A percentile compares a stretch with the other conserved stretches of the same genome.
phyloP scores from a whole-genome alignment of 306 rosid species.

The Prunus armeniaca region DNA sequence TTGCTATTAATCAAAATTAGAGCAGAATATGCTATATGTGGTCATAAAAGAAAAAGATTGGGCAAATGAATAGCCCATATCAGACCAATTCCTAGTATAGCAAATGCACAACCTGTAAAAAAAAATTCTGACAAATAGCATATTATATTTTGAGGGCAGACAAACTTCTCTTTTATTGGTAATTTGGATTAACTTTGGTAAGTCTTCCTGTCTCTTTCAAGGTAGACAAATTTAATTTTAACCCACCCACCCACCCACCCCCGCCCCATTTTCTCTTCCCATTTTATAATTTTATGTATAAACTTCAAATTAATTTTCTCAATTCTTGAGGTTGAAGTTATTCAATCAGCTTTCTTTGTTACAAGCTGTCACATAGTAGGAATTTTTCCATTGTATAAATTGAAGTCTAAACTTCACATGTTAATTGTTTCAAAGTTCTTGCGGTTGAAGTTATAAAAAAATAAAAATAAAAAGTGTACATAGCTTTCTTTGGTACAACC shows the following conservation, averaged over 20 bases:
- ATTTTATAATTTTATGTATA: too few species aligned
- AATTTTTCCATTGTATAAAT: not conserved
- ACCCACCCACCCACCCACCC: too few species aligned
- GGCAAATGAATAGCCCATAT: not conserved
- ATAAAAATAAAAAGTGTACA: not conserved
- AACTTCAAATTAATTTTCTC: too few species aligned
- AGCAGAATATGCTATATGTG: constrained; percentile 9
- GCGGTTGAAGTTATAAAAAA: not conserved
- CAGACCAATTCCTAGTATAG: not conserved
- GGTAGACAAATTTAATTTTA: not conserved
- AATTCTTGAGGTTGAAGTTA: too few species aligned
- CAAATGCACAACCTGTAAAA: not conserved
- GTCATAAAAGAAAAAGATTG: not conserved
- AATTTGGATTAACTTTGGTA: not conserved
- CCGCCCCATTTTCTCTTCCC: too few species aligned
- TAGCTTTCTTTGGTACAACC: not conserved
- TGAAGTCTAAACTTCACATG: not conserved
- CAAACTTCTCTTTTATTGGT: not conserved
- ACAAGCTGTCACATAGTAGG: not conserved
- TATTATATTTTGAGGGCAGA: not conserved
- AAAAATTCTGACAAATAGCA: not conserved
- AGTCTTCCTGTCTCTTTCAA: not conserved
- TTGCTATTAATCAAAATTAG: constrained; percentile 9
- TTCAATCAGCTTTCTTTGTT: not conserved
- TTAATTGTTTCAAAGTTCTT: not conserved